Base-by-base conservation (phyloP, 768 basidiomycete genomes). In the Pholiota conissans region DNA sequence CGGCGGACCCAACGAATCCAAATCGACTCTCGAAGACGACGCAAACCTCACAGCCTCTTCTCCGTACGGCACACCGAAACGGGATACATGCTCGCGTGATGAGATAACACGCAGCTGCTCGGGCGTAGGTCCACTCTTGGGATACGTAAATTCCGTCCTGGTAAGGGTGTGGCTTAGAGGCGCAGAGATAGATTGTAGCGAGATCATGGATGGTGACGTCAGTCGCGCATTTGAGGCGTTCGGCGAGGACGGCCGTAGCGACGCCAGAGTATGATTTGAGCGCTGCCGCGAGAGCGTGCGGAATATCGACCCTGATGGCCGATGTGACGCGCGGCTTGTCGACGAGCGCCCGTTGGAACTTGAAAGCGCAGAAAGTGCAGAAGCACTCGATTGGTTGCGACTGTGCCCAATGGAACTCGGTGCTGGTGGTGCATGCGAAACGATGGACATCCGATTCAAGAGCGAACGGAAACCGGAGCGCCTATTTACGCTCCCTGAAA, bases 1-100 rank as follows among this genome's bases (percentile, higher is more conserved):
- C 0, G 82, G 85, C 1, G 82, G 83, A 3, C 71, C 68, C 27
- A 50, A 24, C 63, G 81, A 64, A 34, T 75, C 71, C 28, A 73
- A 71, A 48, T 45, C 42, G 13, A 45, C 22, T 20, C 77, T 73
- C 37, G 80, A 83, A 22, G 76, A 63, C 13, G 82, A 81, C 7
- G 82, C 83, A 65, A 76, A 89, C 29, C 86, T 85, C 27, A 88
- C 76, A 3, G 90, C 91, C 64, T 87, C 90, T 10, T 81, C 71
- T 0, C 91, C 90, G 63, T 90, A 93, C 20, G 91, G 91, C 55
- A 88, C 74, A 1, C 88, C 89, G 63, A 91, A 93, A 57, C 81
- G 76, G 34, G 80, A 83, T 57, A 92, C 76, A 3, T 78, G 77
- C 63, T 91, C 88, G 45, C 86, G 71, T 1, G 83, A 85, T 40